Evolutionary conservation across 1,139 yeast genomes (phyloP), one percentile per base, ranked within the genome.

Genomic region (Spathaspora jeffriesii): DNA sequence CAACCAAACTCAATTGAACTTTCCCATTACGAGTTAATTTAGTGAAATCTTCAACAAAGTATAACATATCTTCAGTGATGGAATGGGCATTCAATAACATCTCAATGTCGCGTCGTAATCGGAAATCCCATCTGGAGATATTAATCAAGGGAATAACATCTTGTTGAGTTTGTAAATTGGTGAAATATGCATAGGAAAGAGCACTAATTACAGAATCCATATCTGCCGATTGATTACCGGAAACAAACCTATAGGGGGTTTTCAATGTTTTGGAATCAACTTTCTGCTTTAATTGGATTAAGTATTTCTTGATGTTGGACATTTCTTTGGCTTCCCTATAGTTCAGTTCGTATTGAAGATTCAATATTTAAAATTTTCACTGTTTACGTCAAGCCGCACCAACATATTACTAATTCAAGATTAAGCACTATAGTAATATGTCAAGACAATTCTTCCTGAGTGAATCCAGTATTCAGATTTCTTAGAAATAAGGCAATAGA

Each of bases 221-320:
- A 64, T 92, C 97, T 21, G 82, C 80, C 1, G 96, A 82, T 60
- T 90, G 96, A 61, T 92, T 92, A 1, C 98, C 97, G 0, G 90
- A 75, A 1, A 88, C 96, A 39, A 89, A 66, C 32, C 63, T 58
- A 37, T 71, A 56, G 27, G 70, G 68, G 3, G 30, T 8, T 10
- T 47, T 45, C 14, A 56, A 31, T 5, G 55, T 34, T 1, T 50
- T 52, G 13, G 57, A 34, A 5, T 57, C 59, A 15, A 65, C 43
- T 28, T 54, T 49, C 20, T 47, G 51, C 50, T 57, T 64, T 23
- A 68, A 50, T n/a, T 50, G 49, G 13, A 50, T 45, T 31, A 68
- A 57, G 47, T 59, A 66, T 3, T 62, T 43, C 48, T 55, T 58
- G 10, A 67, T 55, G 23, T 10, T 18, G 14, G 69, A 59, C 68